phyloP scores from a whole-genome alignment of 2,329 filamentous ascomycete species.

The Parasarocladium wereldwijsianum region DNA sequence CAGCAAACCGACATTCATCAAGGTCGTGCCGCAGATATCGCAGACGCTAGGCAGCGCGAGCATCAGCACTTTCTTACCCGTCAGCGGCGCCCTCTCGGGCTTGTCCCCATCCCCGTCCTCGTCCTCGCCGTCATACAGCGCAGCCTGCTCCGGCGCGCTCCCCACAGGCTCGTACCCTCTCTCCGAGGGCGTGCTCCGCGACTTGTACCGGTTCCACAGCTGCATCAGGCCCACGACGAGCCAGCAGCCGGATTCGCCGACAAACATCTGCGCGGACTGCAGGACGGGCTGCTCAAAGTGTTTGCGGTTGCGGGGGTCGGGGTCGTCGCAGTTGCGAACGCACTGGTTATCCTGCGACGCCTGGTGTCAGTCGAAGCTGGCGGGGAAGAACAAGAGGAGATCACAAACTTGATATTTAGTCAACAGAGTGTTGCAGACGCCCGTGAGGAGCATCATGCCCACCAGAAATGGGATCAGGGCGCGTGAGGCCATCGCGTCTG shows the following conservation, averaged over 20 bases:
- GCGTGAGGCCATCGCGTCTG: slow-evolving; percentile 47
- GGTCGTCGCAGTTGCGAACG: slow-evolving; percentile 70
- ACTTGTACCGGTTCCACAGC: slow-evolving; percentile 45
- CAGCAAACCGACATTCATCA: slow-evolving; percentile 92
- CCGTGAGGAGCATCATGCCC: slow-evolving; percentile 90
- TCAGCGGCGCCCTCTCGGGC: slow-evolving; percentile 39
- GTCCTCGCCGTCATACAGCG: slow-evolving; percentile 28
- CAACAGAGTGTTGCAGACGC: slow-evolving; percentile 90
- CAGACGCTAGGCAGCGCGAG: slow-evolving; percentile 80
- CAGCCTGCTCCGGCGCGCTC: slow-evolving; percentile 26
- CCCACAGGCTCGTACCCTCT: slow-evolving; percentile 54
- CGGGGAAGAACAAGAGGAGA: slow-evolving; percentile 4
- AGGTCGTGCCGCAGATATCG: slow-evolving; percentile 86
- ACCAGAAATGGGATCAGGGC: slow-evolving; percentile 72
- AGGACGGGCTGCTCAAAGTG: slow-evolving; percentile 91
- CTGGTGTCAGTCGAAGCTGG: background rate
- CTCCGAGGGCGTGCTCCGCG: slow-evolving; percentile 24
- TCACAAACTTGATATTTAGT: slow-evolving; percentile 79
- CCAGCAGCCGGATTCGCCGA: slow-evolving; percentile 94
- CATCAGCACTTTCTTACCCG: slow-evolving; percentile 56
- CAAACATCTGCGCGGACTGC: slow-evolving; percentile 95
- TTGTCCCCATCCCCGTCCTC: slow-evolving; percentile 13
- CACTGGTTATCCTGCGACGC: slow-evolving; percentile 77
- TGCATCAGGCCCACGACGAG: slow-evolving; percentile 63
- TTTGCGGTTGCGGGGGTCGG: slow-evolving; percentile 48